These are phyloP conservation scores for Lasiodiplodia hormozganensis DNA, from an alignment of 2,329 filamentous ascomycete genomes.

Conservation along the genomic window DNA sequence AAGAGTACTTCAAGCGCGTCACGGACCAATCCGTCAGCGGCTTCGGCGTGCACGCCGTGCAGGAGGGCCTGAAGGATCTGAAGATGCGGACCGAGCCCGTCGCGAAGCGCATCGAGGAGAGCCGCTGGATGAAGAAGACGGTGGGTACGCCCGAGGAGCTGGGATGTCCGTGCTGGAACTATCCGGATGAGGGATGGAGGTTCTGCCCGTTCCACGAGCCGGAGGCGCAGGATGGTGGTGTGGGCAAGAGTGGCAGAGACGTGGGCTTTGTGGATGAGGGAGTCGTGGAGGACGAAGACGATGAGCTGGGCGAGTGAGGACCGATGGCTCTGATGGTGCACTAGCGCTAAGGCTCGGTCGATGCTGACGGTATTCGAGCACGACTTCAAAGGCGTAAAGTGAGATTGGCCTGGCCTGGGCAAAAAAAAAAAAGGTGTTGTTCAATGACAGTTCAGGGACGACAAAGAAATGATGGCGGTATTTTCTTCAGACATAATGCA, in stretches of 20 bases:
- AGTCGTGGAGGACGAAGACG: background rate
- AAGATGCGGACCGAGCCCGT: background rate
- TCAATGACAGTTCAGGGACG: background rate
- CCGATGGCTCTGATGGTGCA: background rate
- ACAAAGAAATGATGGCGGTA: background rate
- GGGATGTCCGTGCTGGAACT: constrained; percentile 19
- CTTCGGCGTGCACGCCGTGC: constrained; percentile 19
- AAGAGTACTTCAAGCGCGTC: background rate
- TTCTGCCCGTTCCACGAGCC: background rate
- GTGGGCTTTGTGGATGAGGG: background rate
- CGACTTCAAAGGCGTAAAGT: background rate
- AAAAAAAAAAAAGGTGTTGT: background rate
- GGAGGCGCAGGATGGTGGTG: background rate
- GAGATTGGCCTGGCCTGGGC: background rate
- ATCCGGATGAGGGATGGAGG: constrained; percentile 8
- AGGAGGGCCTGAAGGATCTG: background rate
- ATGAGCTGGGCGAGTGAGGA: background rate
- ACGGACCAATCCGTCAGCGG: constrained; percentile 8
- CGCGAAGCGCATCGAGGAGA: constrained; percentile 34
- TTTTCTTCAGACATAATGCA: background rate
- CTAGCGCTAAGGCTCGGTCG: background rate
- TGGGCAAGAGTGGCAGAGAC: background rate
- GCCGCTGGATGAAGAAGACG: constrained; percentile 44
- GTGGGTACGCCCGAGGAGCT: constrained; percentile 2
- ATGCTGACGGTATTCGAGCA: background rate